These are phyloP conservation scores for Celoporthe dispersa DNA, from an alignment of 2,329 filamentous ascomycete genomes.

Conservation along the genomic window DNA sequence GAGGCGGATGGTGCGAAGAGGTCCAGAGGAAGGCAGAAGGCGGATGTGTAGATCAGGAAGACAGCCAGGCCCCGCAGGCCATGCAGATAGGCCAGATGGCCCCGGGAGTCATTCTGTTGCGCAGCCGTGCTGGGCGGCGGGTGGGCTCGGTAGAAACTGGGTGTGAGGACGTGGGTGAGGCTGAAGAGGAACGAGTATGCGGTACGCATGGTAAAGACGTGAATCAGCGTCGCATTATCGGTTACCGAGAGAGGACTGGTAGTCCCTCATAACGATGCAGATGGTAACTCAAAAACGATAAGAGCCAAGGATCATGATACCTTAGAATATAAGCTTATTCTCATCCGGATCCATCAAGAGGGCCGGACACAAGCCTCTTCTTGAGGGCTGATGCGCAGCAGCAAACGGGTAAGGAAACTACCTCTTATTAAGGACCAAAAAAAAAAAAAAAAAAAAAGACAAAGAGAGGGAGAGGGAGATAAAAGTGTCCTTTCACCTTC, in stretches of 20 bases:
- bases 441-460: not conserved
- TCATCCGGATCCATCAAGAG: not conserved
- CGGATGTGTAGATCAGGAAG: conserved; percentile 11
- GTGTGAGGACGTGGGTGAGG: conserved; percentile 3
- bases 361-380: not conserved
- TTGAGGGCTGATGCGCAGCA: not conserved
- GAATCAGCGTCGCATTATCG: not conserved
- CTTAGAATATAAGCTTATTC: not conserved
- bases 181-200: not conserved
- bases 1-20: not conserved
- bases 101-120: not conserved
- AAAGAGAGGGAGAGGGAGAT: not conserved
- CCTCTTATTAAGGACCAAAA: not conserved
- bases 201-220: not conserved
- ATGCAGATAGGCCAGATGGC: not conserved
- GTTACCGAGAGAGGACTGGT: not conserved
- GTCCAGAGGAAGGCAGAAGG: conserved; percentile 3
- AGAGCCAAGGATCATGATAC: not conserved
- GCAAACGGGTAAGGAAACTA: not conserved
- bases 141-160: not conserved
- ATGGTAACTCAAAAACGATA: not conserved
- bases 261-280: not conserved
- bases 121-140: not conserved
- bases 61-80: conserved; percentile 4
- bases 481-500: not conserved